Conservation (phyloP, 169 alveolate species). For the Eimeria necatrix region DNA sequence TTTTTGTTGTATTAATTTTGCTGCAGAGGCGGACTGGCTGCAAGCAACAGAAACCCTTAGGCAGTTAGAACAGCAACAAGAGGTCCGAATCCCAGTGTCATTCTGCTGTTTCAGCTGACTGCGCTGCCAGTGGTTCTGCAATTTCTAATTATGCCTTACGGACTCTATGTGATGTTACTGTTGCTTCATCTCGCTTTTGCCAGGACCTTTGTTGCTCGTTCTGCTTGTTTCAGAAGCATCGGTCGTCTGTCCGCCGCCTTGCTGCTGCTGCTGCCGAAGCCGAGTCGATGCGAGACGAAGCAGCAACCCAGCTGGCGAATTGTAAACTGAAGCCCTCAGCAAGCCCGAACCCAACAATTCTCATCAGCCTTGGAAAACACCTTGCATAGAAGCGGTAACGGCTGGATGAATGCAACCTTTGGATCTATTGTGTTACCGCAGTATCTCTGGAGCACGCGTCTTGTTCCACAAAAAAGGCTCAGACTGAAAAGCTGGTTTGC, state of each 20-base stretch:
- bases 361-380: not conserved
- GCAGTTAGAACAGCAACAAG: not conserved
- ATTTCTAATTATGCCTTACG: not conserved
- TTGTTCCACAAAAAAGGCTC: too few relatives aligned
- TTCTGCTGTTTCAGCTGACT: not conserved
- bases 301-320: conserved; percentile 5
- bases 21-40: not conserved
- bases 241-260: not conserved
- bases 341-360: not conserved
- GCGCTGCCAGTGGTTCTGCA: not conserved
- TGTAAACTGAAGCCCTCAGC: not conserved
- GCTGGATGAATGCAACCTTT: not conserved
- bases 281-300: not conserved
- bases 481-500: too few relatives aligned
- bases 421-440: too few relatives aligned
- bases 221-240: not conserved
- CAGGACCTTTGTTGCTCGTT: not conserved
- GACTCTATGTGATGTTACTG: not conserved
- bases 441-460: too few relatives aligned
- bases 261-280: conserved; percentile 31
- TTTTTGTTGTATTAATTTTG: too few relatives aligned
- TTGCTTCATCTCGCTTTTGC: not conserved
- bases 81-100: not conserved
- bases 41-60: not conserved
- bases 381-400: not conserved